phyloP scores from a whole-genome alignment of 495 filamentous ascomycete species.

The Pseudoneurospora amorphoporcata region DNA sequence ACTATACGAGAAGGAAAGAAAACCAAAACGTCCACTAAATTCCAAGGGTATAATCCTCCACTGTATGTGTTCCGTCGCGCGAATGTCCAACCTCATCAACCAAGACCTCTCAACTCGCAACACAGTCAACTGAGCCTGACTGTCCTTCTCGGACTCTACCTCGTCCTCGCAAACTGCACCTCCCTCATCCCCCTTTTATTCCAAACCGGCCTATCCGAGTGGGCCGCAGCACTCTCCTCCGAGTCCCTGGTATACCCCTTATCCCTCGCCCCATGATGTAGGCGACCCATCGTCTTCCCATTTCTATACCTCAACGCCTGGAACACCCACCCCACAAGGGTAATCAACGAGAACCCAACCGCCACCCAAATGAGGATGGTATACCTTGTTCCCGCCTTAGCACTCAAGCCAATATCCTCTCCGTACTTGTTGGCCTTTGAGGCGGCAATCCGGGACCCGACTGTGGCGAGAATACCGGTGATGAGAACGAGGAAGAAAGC shows the following conservation, averaged over 20 bases:
- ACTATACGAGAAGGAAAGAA: neutral
- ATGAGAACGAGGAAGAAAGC: constrained; percentile 12
- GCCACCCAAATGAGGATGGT: constrained; percentile 51
- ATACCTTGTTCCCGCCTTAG: constrained; percentile 21
- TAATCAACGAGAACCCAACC: constrained; percentile 48
- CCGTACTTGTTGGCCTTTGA: constrained; percentile 23
- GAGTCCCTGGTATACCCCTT: constrained; percentile 1
- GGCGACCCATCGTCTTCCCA: constrained; percentile 1
- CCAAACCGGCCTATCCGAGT: neutral
- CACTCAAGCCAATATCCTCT: constrained; percentile 21
- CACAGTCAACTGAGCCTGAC: neutral
- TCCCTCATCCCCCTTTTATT: neutral
- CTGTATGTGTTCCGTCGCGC: neutral
- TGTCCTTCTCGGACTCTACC: neutral
- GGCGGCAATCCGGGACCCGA: constrained; percentile 20
- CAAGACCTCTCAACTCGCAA: neutral
- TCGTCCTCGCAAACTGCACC: neutral
- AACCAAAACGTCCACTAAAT: neutral
- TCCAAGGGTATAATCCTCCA: neutral
- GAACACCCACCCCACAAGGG: constrained; percentile 45
- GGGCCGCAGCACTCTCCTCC: neutral
- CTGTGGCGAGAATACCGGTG: constrained; percentile 14
- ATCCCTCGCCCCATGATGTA: neutral
- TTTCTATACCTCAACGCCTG: constrained; percentile 1
- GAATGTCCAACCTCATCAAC: neutral